phyloP scores from a whole-genome alignment of 805 yeast genomes.

The Schwanniomyces yamadae region DNA sequence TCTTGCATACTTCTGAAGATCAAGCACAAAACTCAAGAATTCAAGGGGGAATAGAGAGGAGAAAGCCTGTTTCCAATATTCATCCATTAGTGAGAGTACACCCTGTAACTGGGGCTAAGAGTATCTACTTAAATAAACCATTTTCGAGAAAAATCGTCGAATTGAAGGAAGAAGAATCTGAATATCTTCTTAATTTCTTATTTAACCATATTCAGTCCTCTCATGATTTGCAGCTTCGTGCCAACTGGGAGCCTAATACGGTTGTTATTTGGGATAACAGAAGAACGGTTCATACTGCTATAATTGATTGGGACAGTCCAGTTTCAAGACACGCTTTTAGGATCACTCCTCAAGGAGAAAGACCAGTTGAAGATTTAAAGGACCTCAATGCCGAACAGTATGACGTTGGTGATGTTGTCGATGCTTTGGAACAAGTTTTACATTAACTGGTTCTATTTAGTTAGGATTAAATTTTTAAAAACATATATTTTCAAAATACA shows the following conservation, averaged over 20 bases:
- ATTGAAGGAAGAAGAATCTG: slow-evolving; percentile 70
- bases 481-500: slow-evolving; percentile 1
- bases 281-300: slow-evolving; percentile 64
- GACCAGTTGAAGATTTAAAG: slow-evolving; percentile 51
- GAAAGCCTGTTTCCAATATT: slow-evolving; percentile 57
- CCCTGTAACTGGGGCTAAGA: slow-evolving; percentile 67
- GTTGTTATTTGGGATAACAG: slow-evolving; percentile 83
- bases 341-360: slow-evolving; percentile 70
- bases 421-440: slow-evolving; percentile 23
- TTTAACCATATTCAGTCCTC: slow-evolving; percentile 50
- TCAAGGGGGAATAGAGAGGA: slow-evolving; percentile 64
- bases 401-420: slow-evolving; percentile 31
- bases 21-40: slow-evolving; percentile 60
- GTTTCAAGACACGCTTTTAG: slow-evolving; percentile 71
- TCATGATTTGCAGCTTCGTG: slow-evolving; percentile 66
- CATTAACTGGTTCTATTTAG: neutral
- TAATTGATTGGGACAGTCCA: slow-evolving; percentile 69
- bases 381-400: slow-evolving; percentile 39
- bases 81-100: slow-evolving; percentile 75
- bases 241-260: slow-evolving; percentile 67
- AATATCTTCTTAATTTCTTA: slow-evolving; percentile 56
- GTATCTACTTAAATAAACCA: slow-evolving; percentile 54
- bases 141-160: slow-evolving; percentile 70
- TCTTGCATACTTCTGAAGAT: slow-evolving; percentile 65
- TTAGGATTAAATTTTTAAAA: neutral